Percentiles rank a stretch among this genome's conserved stretches.
These are phyloP conservation scores for Solanum commersonii DNA, from an alignment of 257 asterid genomes.

Conservation along the genomic window DNA sequence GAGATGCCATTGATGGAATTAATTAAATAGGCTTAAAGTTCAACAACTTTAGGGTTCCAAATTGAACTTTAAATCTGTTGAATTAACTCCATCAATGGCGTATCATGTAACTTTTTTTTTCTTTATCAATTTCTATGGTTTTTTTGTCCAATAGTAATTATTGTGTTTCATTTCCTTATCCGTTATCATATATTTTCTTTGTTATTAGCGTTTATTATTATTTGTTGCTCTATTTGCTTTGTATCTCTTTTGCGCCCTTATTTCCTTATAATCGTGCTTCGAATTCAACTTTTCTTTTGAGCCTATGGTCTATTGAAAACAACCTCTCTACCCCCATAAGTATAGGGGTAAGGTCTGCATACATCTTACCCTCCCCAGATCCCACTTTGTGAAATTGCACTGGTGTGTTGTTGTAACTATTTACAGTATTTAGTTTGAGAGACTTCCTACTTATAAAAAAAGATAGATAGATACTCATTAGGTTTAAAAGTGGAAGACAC, in stretches of 20 bases:
- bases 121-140: not conserved
- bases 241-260: not conserved
- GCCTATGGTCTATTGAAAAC: not conserved
- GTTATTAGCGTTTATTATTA: not conserved
- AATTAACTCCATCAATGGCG: constrained; percentile 35
- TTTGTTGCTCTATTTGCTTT: not conserved
- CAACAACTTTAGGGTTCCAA: constrained; percentile 14
- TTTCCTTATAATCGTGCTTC: not conserved
- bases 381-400: not conserved
- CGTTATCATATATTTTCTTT: not conserved
- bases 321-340: not conserved
- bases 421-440: not conserved
- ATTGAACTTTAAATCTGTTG: not conserved
- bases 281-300: not conserved
- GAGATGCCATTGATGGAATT: constrained; percentile 43
- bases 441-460: not conserved
- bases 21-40: constrained; percentile 1
- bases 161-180: not conserved
- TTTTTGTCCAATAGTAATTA: not conserved
- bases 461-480: not conserved
- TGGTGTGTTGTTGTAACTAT: not conserved
- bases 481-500: not conserved
- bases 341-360: not conserved
- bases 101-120: constrained; percentile 30
- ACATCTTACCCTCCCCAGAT: not conserved